Evolutionary conservation across 805 yeast species (phyloP).

Genomic region (Zygosaccharomyces rouxii): DNA sequence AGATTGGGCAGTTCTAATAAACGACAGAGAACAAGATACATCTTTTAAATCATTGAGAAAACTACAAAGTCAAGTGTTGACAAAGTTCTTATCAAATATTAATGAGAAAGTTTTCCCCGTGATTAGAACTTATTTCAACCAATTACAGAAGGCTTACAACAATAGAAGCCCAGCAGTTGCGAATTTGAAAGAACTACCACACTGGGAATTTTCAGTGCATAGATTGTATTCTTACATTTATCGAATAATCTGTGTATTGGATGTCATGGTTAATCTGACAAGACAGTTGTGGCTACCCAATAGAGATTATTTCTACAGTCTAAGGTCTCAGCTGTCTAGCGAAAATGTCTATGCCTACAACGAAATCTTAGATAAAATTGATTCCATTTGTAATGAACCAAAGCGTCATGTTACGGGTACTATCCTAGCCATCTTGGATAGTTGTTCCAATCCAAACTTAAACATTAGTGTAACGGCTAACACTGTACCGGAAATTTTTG

Average conservation of each 20-base stretch:
- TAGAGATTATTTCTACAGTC: conserved; percentile 16
- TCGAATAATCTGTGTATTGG: conserved; percentile 17
- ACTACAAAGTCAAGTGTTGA: conserved; percentile 28
- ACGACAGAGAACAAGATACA: conserved; percentile 27
- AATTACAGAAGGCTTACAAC: conserved; percentile 26
- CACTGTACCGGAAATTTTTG: conserved; percentile 19
- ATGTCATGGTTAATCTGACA: conserved; percentile 19
- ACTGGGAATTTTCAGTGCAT: conserved; percentile 43
- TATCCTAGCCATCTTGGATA: conserved; percentile 10
- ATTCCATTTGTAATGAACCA: conserved; percentile 13
- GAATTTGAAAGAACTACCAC: conserved; percentile 33
- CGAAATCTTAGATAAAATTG: conserved; percentile 18
- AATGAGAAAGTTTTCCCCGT: conserved; percentile 25
- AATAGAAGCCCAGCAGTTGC: conserved; percentile 13
- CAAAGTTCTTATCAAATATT: conserved; percentile 25
- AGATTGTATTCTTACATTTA: conserved; percentile 39
- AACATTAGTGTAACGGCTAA: conserved; percentile 19
- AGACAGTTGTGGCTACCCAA: conserved; percentile 31
- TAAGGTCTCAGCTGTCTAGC: conserved; percentile 18
- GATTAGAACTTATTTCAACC: conserved; percentile 25
- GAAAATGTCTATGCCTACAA: conserved; percentile 27
- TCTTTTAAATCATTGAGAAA: conserved; percentile 25
- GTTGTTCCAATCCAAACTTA: conserved; percentile 14
- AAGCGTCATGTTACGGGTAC: conserved; percentile 8
- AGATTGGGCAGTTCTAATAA: conserved; percentile 35